phyloP scores from a whole-genome alignment of 2,329 filamentous ascomycete genomes.

The Corynespora cassiicola region DNA sequence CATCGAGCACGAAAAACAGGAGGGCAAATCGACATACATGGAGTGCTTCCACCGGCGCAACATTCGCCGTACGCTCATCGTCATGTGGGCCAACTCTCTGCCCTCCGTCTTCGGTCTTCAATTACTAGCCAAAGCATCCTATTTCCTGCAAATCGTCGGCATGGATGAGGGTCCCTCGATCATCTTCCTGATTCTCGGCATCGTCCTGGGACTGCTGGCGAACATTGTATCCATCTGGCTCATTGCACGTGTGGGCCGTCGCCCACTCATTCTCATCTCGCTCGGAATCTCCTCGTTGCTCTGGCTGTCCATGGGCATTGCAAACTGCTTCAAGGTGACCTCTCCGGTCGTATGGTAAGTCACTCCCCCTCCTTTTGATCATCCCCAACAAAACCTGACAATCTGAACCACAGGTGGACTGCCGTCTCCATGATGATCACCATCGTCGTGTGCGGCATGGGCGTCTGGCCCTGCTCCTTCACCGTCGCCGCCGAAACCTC shows the following conservation, averaged over 20 bases:
- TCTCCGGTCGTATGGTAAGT: constrained; percentile 50
- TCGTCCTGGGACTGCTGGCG: constrained; percentile 53
- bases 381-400: background rate
- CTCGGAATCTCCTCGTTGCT: constrained; percentile 42
- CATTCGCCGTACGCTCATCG: constrained; percentile 45
- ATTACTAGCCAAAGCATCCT: constrained; percentile 42
- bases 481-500: constrained; percentile 53
- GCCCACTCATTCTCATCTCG: constrained; percentile 47
- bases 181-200: constrained; percentile 54
- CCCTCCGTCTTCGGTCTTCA: constrained; percentile 43
- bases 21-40: constrained; percentile 27
- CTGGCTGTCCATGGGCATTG: constrained; percentile 57
- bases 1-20: constrained; percentile 33
- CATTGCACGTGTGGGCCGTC: constrained; percentile 49
- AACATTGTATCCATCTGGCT: constrained; percentile 56
- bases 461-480: constrained; percentile 54
- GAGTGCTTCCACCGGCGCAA: constrained; percentile 46
- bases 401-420: constrained; percentile 42
- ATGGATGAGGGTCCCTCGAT: constrained; percentile 41
- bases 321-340: constrained; percentile 51
- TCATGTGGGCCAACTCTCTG: constrained; percentile 41
- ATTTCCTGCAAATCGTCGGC: constrained; percentile 42
- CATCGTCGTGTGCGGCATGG: constrained; percentile 51
- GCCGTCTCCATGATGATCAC: constrained; percentile 51
- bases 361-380: background rate